Base-by-base conservation (phyloP, 2,329 filamentous ascomycete species). In the Aspergillus texensis region DNA sequence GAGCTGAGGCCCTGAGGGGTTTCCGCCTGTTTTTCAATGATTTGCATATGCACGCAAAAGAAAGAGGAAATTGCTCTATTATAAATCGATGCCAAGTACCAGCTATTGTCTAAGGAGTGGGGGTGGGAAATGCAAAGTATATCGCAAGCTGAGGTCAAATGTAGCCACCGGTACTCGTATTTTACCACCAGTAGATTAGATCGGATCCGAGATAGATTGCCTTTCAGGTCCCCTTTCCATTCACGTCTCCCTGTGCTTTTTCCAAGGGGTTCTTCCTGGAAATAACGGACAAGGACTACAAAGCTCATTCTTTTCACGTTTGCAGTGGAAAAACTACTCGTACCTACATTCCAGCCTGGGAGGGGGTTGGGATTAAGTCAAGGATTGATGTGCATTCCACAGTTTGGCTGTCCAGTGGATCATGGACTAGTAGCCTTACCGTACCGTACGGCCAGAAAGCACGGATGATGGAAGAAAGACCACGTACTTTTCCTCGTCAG, bases 31-130 rank as follows among this genome's bases (percentile, higher is more conserved):
- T 45, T 21, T 21, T 50, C 24, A 50, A 32, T 52, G 28, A n/a
- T 32, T 52, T 52, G 28, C 48, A 52, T 52, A n/a, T 34, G 48
- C 48, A 52, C 30, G 48, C 28, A 16, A 52, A 32, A 52, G 28
- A 52, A 52, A 52, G 28, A 52, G 28, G 48, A 32, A 52, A 52
- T 52, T 32, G 14, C 28, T n/a, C n/a, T 34, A 52, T 52, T 52
- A 52, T 52, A 52, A 52, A 52, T 52, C 28, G 26, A 52, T 52
- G 48, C 48, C 48, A 52, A 52, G 48, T 52, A 19, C 30, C 10
- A 50, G 46, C 45, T 48, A 48, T 30, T 50, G 46, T 30, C 14
- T 28, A 48, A 48, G 45, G 45, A 28, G 45, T 16, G 12, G 45
- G 45, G 45, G 24, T 10, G 6, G 11, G 3, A 26, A 41, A 41